Base-by-base conservation (phyloP, 2,329 filamentous ascomycete species). In the Colletotrichum sp. region DNA sequence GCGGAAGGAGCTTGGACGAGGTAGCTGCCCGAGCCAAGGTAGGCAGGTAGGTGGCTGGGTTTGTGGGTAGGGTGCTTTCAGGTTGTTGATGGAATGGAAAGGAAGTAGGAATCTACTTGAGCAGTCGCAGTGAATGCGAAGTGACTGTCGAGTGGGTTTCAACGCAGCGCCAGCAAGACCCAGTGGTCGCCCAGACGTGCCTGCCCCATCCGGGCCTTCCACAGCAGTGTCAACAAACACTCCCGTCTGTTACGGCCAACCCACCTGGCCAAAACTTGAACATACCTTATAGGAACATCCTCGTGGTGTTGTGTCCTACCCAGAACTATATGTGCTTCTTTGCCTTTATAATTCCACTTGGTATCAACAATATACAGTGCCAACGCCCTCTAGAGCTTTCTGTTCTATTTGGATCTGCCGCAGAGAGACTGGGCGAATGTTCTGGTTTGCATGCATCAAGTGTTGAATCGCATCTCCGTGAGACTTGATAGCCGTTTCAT, bases 391-490 rank as follows among this genome's bases (percentile, higher is more conserved):
- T 39, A 78, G 75, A 75, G 75, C 75, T 57, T 78, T 79, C 64
- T 83, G 80, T 73, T 83, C 80, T 28, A 76, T 79, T 70, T 36
- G 79, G 69, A 85, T 85, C 78, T 84, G 83, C 77, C 80, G 78
- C 69, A 85, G 80, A 69, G 83, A 85, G 72, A 84, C 68, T 59
- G 82, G 81, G 69, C 82, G 80, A 79, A 85, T 80, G 18, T 81
- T 80, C 78, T 78, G 77, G 63, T 52, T 72, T 66, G 78, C 81
- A 77, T 84, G 81, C 79, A 34, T 79, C 63, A 84, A 75, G 70
- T 79, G 68, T 65, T 77, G 76, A 69, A 84, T 81, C 64, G 82
- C 81, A 81, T 84, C 81, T 66, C 78, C 82, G 69, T 82, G 81
- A 77, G 78, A 81, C 72, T 79, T 80, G 72, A 84, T 80, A 76